Percentiles rank a stretch among this genome's conserved stretches.
Evolutionary conservation across 1,139 yeast species (phyloP).

Genomic region (Suzukiozyma palmioleophila): DNA sequence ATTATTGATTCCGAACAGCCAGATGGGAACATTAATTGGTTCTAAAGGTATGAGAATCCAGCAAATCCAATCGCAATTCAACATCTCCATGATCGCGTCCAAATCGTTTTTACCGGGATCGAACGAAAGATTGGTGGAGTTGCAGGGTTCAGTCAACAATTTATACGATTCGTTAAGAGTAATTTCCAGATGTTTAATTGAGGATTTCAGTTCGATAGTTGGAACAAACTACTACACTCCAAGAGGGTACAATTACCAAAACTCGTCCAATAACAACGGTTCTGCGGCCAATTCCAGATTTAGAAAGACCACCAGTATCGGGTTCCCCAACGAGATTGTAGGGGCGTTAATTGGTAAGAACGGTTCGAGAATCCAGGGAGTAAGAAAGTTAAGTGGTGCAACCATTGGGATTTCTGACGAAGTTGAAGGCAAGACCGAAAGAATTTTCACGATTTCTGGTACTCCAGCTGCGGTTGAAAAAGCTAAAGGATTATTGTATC

Average conservation of each 20-base stretch:
- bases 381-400: conserved; percentile 77
- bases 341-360: conserved; percentile 90
- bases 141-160: conserved; percentile 74
- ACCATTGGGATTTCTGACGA: conserved; percentile 75
- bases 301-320: conserved; percentile 27
- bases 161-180: conserved; percentile 56
- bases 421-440: conserved; percentile 58
- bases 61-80: conserved; percentile 64
- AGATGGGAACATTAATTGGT: conserved; percentile 90
- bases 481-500: conserved; percentile 64
- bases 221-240: conserved; percentile 69
- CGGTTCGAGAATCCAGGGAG: conserved; percentile 84
- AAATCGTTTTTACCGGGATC: conserved; percentile 81
- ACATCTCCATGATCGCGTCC: conserved; percentile 83
- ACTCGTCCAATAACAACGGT: conserved; percentile 10
- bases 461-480: conserved; percentile 59
- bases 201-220: conserved; percentile 63
- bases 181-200: conserved; percentile 69
- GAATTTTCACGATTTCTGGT: conserved; percentile 74
- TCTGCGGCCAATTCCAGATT: conserved; percentile 12
- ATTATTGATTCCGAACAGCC: conserved; percentile 76
- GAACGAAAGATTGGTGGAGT: conserved; percentile 82
- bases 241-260: conserved; percentile 23
- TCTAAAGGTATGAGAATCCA: conserved; percentile 80
- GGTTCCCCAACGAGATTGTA: conserved; percentile 78